A percentile compares a stretch with the other conserved stretches of the same genome.
phyloP scores from a whole-genome alignment of 2,329 filamentous ascomycete species.

The Neonectria sp. region DNA sequence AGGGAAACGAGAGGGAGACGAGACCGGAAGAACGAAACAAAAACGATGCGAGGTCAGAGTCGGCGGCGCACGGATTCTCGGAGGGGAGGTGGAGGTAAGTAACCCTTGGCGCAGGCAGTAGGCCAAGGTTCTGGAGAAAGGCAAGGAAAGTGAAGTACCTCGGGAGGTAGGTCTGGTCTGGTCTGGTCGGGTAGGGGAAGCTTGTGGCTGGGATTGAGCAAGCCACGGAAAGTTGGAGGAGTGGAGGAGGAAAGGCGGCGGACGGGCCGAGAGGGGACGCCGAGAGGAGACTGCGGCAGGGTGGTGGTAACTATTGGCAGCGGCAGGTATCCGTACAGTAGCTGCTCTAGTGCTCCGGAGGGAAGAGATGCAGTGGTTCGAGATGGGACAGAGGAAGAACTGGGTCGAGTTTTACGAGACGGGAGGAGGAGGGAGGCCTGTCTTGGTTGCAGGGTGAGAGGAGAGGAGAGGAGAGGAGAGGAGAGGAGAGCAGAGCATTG shows the following conservation, averaged over 20 bases:
- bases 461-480: not conserved
- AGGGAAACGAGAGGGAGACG: conserved; percentile 36
- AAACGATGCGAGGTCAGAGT: conserved; percentile 35
- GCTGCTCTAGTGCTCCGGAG: conserved; percentile 1
- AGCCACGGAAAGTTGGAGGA: conserved; percentile 23
- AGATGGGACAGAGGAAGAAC: conserved; percentile 1
- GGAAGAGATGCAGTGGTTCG: conserved; percentile 8
- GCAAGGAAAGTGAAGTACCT: conserved; percentile 21
- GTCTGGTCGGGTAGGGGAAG: not conserved
- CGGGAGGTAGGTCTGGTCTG: conserved; percentile 14
- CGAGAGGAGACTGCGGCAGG: conserved; percentile 10
- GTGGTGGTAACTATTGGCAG: conserved; percentile 6
- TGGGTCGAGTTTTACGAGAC: conserved; percentile 4
- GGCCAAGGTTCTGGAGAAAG: conserved; percentile 12
- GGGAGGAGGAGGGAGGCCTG: not conserved
- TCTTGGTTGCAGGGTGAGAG: not conserved
- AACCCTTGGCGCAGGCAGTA: not conserved
- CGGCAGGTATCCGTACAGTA: conserved; percentile 9
- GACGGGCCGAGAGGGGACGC: conserved; percentile 23
- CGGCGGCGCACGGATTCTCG: conserved; percentile 35
- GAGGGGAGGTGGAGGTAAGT: conserved; percentile 22
- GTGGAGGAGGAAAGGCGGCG: conserved; percentile 19
- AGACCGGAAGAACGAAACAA: conserved; percentile 27
- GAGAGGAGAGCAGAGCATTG: not conserved
- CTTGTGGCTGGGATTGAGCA: conserved; percentile 31